Evolutionary conservation across 345 rosid genomes (phyloP), one percentile per base, ranked within the genome.

Genomic region (Salix dunnii): DNA sequence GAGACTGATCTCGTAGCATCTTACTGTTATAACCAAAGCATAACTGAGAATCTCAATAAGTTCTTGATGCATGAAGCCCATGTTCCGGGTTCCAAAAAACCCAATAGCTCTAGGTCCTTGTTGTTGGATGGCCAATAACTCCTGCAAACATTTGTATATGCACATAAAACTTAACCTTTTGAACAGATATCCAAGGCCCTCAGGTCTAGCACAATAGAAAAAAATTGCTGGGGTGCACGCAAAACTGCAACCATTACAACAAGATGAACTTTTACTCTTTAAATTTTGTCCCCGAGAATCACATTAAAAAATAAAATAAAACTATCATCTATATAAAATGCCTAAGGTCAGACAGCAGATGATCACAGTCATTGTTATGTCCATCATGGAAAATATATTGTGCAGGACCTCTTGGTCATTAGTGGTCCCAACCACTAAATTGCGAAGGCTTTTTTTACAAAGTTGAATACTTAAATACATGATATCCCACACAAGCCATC

Each of bases 61-160:
- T 66, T 96, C 91, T 83, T 96, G 99, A 87, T 96, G 99, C 98
- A 96, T 89, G 88, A 96, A 96, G 68, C 98, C 99, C 99, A 96
- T 96, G 74, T 96, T 96, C 75, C 98, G 82, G 2, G 98, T 93
- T 48, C 99, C 99, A 77, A 96, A 96, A 82, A 96, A 96, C 73
- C 99, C 98, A 80, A 96, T 96, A 65, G 91, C 74, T 86, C 99
- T 87, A 72, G 99, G 99, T 74, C 99, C 98, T 87, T 96, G 99
- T 79, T 96, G 98, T 78, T 96, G 99, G 83, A 96, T 96, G 70
- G 99, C 99, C 84, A 96, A 81, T 77, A 96, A 80, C 79, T 96
- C 99, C 99, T 96, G 89, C 87, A 87, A 40, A 78, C n/a, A 79
- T 51, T 49, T 21, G 72, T 31, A 10, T 51, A 72, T 35, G 33